Percentiles rank a stretch among this genome's conserved stretches.
phyloP scores from a whole-genome alignment of 345 rosid species.

The Abelmoschus esculentus region DNA sequence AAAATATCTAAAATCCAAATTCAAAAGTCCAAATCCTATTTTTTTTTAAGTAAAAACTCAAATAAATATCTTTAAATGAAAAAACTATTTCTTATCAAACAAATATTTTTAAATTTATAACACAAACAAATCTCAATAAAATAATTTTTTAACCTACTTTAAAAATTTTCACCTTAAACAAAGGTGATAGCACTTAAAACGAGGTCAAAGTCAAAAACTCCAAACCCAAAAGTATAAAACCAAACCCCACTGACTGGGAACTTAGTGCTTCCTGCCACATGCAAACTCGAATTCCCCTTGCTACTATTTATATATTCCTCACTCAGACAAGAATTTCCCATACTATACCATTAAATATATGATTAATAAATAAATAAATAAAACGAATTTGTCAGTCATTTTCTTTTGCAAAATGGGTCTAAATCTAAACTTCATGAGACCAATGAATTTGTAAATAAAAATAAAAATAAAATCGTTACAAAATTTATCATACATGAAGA shows the following conservation, averaged over 20 bases:
- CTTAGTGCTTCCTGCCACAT: constrained; percentile 18
- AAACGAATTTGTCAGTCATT: neutral
- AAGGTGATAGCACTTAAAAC: constrained; percentile 20
- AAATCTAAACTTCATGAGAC: neutral
- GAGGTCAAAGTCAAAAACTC: constrained; percentile 57
- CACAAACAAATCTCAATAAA: too few relatives aligned
- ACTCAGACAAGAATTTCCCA: neutral
- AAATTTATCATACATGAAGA: constrained; percentile 18
- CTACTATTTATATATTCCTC: neutral
- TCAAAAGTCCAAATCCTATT: too few relatives aligned
- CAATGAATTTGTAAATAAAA: neutral
- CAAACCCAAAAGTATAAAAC: constrained; percentile 16
- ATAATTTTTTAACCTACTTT: too few relatives aligned
- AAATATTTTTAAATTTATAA: too few relatives aligned
- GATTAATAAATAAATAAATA: too few relatives aligned
- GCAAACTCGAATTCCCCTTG: neutral
- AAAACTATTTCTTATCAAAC: too few relatives aligned
- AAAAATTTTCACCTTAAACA: neutral
- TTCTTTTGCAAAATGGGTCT: neutral
- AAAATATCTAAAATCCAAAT: too few relatives aligned
- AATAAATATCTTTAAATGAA: too few relatives aligned
- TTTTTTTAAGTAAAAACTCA: too few relatives aligned
- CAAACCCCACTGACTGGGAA: constrained; percentile 27
- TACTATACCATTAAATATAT: neutral
- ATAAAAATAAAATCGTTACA: constrained; percentile 15